Evolutionary conservation across 2,329 filamentous ascomycete genomes (phyloP).

Genomic region (Alternaria panax): DNA sequence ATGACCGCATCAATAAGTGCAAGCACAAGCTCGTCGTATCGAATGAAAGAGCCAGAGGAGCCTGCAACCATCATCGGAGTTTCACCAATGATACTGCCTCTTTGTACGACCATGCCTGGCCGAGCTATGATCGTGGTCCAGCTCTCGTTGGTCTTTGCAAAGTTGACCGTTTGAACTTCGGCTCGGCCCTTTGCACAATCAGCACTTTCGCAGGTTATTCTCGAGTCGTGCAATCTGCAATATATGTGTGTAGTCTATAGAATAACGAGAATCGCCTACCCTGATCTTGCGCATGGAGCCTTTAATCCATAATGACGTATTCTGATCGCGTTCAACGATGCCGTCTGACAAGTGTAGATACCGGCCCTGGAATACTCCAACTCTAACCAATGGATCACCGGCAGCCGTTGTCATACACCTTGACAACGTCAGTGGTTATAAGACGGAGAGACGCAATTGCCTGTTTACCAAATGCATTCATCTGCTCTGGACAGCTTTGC

Average conservation of each 20-base stretch:
- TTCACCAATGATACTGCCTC: conserved; percentile 15
- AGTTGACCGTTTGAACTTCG: conserved; percentile 24
- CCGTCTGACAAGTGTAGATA: conserved; percentile 23
- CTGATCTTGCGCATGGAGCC: conserved; percentile 21
- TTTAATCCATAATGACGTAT: conserved; percentile 19
- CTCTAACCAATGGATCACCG: conserved; percentile 18
- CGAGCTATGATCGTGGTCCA: conserved; percentile 28
- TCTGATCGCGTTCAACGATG: conserved; percentile 22
- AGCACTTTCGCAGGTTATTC: conserved; percentile 5
- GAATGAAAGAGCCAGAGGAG: conserved; percentile 23
- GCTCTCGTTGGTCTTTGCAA: conserved; percentile 14
- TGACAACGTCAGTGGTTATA: conserved; percentile 12
- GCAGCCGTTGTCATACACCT: conserved; percentile 30
- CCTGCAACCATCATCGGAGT: conserved; percentile 18
- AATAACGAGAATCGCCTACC: background rate
- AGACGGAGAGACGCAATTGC: background rate
- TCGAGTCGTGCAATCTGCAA: background rate
- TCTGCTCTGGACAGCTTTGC: conserved; percentile 22
- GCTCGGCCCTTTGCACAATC: conserved; percentile 13
- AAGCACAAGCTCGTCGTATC: conserved; percentile 27
- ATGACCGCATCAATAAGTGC: conserved; percentile 21
- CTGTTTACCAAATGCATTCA: conserved; percentile 25
- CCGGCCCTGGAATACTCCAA: conserved; percentile 20
- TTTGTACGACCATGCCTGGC: conserved; percentile 19
- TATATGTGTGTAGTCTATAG: background rate